Base-by-base conservation (phyloP, 2,329 filamentous ascomycete genomes). In the Penicillium sp. region DNA sequence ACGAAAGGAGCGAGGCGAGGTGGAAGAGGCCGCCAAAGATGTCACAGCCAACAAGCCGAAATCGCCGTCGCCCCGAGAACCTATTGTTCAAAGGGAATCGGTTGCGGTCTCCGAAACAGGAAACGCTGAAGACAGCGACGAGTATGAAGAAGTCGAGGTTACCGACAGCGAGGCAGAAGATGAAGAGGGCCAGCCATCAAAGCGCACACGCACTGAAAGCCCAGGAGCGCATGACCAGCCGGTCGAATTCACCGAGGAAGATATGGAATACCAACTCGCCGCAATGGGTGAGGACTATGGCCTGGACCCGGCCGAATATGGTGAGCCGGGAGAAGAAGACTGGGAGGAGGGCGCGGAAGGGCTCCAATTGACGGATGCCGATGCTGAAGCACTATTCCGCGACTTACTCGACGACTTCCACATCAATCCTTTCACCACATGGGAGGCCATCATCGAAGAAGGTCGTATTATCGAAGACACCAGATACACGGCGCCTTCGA, bases 211-310 rank as follows among this genome's bases (percentile, higher is more conserved):
- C 61, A 81, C 73, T 28, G 80, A 79, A 51, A 73, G 75, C 34
- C 77, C 74, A 69, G 49, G 74, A 26, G 29, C 49, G 49, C 54
- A 71, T 10, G 70, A 77, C 10, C 69, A 72, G 37, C 71, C 75
- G 1, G 71, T 93, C 6, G 91, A 96, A 60, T 95, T 95, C 60
- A 87, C 86, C 46, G 93, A 97, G 66, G 91, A 90, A 43, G 93
- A 98, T 62, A 94, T 98, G 58, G 90, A 88, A 28, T 90, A 85
- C 63, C 93, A 98, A 63, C 76, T 98, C 10, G 87, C 87, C 43
- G 84, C 87, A 22, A 95, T 96, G 87, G 89, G 86, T 44, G 79
- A 86, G 56, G 84, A 88, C n/a, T 89, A 90, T 57, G 87, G 82
- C 1, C 75, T 90, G 24, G 87, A 89, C 31, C 82, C 82, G 0